Evolutionary conservation across 1,284 basidiomycete species (phyloP).

Genomic region (Afroboletus lepidellus): DNA sequence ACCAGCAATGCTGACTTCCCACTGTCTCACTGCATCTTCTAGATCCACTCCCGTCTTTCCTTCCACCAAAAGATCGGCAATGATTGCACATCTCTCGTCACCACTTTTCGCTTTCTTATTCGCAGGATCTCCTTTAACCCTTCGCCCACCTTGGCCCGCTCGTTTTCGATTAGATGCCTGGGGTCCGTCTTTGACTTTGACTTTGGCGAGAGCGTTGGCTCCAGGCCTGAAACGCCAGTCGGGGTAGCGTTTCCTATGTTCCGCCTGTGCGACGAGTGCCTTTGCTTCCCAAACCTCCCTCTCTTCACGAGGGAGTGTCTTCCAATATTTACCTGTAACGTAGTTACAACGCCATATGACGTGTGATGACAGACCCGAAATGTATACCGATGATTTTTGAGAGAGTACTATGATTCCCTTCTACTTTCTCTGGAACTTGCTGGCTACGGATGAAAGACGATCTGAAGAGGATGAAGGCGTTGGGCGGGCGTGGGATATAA

Average conservation of each 20-base stretch:
- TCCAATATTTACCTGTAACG: conserved; percentile 56
- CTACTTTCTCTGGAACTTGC: conserved; percentile 73
- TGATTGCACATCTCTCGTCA: conserved; percentile 42
- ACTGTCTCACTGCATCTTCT: conserved; percentile 47
- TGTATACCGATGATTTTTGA: conserved; percentile 56
- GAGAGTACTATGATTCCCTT: conserved; percentile 76
- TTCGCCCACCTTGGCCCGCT: conserved; percentile 38
- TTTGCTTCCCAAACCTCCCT: conserved; percentile 73
- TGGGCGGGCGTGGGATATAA: conserved; percentile 88
- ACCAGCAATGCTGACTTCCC: conserved; percentile 23
- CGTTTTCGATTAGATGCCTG: conserved; percentile 37
- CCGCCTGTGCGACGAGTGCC: conserved; percentile 70
- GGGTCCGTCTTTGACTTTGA: conserved; percentile 40
- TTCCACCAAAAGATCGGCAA: conserved; percentile 50
- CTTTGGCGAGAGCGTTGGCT: conserved; percentile 53
- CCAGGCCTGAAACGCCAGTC: conserved; percentile 74
- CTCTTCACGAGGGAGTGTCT: conserved; percentile 56
- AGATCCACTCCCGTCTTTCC: conserved; percentile 51
- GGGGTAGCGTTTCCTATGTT: conserved; percentile 74
- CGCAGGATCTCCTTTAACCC: conserved; percentile 34
- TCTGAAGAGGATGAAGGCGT: conserved; percentile 94
- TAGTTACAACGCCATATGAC: conserved; percentile 1
- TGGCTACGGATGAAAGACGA: conserved; percentile 82
- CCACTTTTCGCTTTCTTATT: conserved; percentile 29
- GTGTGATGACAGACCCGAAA: neutral